Base-by-base conservation (phyloP, 257 asterid species). In the Salvia splendens region DNA sequence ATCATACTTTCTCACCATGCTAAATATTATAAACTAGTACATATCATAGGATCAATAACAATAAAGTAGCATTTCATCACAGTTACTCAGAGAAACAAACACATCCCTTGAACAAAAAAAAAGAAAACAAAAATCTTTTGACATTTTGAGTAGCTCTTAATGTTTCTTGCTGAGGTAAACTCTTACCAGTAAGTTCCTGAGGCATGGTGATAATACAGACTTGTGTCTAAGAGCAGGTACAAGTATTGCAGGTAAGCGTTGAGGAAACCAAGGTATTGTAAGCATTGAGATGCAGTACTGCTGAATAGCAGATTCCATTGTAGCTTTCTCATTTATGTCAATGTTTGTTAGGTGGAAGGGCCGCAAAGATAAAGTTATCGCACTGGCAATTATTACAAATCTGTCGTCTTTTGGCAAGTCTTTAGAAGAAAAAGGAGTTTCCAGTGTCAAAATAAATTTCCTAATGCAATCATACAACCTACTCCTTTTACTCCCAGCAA, bases 181-280 rank as follows among this genome's bases (percentile, higher is more conserved):
- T 63, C 95, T 82, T 88, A 93, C 99, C 97, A 88, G 83, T 78
- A 90, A 69, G 38, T 74, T 75, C 82, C 80, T 81, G 74, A 90
- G 85, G 88, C 96, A 88, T 68, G 96, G 85, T 24, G 89, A 85
- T 77, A 93, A 57, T 20, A 93, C 94, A 16, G 95, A 86, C 45
- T 75, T 85, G 86, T 93, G 99, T 66, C 82, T 88, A 79, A 93
- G 71, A 81, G 99, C 96, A 66, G 97, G 97, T 58, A 90, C 77
- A 59, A 93, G 91, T 57, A 91, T 80, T 65, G 77, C 46, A 38
- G 99, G 99, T 64, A 93, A 73, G 68, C 95, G 92, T 73, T 86
- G 95, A 78, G 85, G 88, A 75, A 93, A 71, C 95, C 95, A 82
- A 70, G 99, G 99, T 69, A 93, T 80, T 15, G 96, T 90, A 59